Base-by-base conservation (phyloP, 2,329 filamentous ascomycete genomes). In the Ophiostoma sp. region DNA sequence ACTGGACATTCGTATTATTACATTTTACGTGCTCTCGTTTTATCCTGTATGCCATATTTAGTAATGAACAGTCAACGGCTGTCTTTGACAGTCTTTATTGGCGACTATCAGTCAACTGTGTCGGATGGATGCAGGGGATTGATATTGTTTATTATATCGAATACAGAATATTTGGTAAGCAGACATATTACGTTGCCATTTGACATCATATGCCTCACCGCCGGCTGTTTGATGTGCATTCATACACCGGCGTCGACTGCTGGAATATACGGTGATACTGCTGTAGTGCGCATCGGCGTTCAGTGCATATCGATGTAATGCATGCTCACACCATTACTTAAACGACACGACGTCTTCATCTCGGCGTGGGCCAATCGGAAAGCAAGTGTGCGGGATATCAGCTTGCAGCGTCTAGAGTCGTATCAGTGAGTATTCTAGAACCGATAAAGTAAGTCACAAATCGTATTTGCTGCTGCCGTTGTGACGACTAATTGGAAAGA, bases 291-390 rank as follows among this genome's bases (percentile, higher is more conserved):
- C 27, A 27, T 27, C 27, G 27, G 27, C 27, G 27, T 27, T 49
- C n/a, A 16, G 45, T 47, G 45, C 45, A 47, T n/a, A 47, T 47
- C 45, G n/a, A 27, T 12, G n/a, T 36, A 55, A 27, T 47, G 45
- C 11, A 47, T n/a, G 49, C 11, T 55, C 49, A 55, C 49, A 55
- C 49, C 18, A 55, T 55, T 55, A 27, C n/a, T 27, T 55, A n/a
- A 18, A 27, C 49, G 49, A 55, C 49, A 27, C n/a, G 49, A 55
- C 49, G 49, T 55, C 18, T 55, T 66, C 66, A 67, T 67, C 55
- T 62, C 66, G 36, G 60, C 60, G 9, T 45, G 14, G 66, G 12
- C 66, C 66, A 67, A 67, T 67, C 66, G 66, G 60, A 67, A 27
- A 27, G 14, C 49, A 11, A 55, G 58, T 6, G 44, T 40, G 58